Percentiles rank a stretch among this genome's conserved stretches.
Evolutionary conservation across 225 moss, liverwort and hornwort genomes (phyloP).

Genomic region (Bryum argenteum): DNA sequence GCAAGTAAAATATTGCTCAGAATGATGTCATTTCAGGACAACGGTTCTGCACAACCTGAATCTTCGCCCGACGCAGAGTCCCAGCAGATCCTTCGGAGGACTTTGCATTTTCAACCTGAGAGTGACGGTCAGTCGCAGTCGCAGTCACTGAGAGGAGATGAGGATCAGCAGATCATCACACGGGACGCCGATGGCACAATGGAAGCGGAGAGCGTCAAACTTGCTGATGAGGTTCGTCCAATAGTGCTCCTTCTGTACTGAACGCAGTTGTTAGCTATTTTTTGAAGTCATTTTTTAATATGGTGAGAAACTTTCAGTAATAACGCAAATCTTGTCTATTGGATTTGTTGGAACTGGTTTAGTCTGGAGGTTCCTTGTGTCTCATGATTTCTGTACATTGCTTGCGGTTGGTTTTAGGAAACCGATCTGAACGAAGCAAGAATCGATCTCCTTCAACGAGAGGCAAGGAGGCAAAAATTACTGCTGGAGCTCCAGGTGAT

Average conservation of each 20-base stretch:
- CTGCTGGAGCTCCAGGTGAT: slow-evolving; percentile 51
- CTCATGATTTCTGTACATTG: neutral
- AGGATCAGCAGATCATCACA: slow-evolving; percentile 29
- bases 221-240: slow-evolving; percentile 46
- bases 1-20: slow-evolving; percentile 52
- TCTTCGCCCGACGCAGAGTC: slow-evolving; percentile 32
- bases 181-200: slow-evolving; percentile 31
- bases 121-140: slow-evolving; percentile 43
- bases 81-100: slow-evolving; percentile 42
- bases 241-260: slow-evolving; percentile 12
- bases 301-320: neutral
- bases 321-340: neutral
- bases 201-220: slow-evolving; percentile 31
- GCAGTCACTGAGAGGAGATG: slow-evolving; percentile 36
- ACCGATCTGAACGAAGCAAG: slow-evolving; percentile 25
- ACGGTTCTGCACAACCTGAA: slow-evolving; percentile 31
- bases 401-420: slow-evolving; percentile 38
- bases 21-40: slow-evolving; percentile 46
- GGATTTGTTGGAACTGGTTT: neutral
- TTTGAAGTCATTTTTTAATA: slow-evolving; percentile 4
- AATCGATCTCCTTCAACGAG: slow-evolving; percentile 23
- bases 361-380: slow-evolving; percentile 15
- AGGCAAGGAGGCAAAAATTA: slow-evolving; percentile 36
- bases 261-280: slow-evolving; percentile 7
- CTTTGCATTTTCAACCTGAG: slow-evolving; percentile 54